Base-by-base conservation (phyloP, 1,139 yeast species). In the Candida labiduridarum region DNA sequence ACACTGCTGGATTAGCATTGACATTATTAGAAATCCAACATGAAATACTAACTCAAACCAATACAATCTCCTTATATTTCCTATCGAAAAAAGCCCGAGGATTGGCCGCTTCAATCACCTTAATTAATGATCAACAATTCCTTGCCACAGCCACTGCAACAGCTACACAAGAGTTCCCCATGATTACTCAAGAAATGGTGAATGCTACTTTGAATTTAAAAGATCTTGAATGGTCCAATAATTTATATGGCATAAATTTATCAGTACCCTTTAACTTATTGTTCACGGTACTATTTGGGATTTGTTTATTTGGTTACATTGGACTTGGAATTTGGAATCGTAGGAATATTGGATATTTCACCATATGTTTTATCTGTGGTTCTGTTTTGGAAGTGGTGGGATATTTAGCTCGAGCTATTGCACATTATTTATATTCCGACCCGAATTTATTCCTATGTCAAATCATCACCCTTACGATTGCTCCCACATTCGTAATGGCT, bases 361-460 rank as follows among this genome's bases (percentile, higher is more conserved):
- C 85, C 38, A 64, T 74, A 3, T 76, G 89, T 8, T 84, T 87
- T 69, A 66, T 79, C 49, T 71, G 81, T 54, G 92, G 91, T 0
- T 67, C 76, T 38, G 77, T 79, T 0, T 71, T 88, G 43, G 96
- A 90, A 65, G 71, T 85, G 46, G 67, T 80, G 3, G 96, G 97
- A 1, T 90, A 87, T 61, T 65, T 82, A 39, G 90, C 88, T 4
- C 72, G 97, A 53, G 61, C 67, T 5, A 50, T 70, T 34, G 68
- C 83, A 8, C 67, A 80, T 47, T 67, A 74, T 47, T 67, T 71
- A 52, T 56, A 52, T 59, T 60, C 63, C 29, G 55, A 67, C 44
- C 49, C 54, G 12, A 53, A 59, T 48, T 59, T 58, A 36, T 72
- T 63, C 52, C 53, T 73, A 16, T 64, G 71, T 48, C 76, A 72